Evolutionary conservation across 371 early-diverging fungal species (phyloP).

Genomic region (Sanchytrium tribonematis): DNA sequence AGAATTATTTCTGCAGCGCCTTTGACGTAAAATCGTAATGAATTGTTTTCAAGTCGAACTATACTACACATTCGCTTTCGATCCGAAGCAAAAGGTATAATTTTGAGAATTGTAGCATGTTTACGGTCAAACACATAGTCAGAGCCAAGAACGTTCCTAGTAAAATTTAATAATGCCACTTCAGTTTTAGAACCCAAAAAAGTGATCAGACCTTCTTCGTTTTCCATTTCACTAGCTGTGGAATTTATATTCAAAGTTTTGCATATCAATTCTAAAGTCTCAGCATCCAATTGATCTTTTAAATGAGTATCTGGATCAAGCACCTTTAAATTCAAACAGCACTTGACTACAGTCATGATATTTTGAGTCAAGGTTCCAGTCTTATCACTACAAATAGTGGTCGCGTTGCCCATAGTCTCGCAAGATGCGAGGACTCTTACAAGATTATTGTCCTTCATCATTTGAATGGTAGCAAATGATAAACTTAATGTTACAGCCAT

Average conservation of each 20-base stretch:
- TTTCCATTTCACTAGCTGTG: slow-evolving; percentile 51
- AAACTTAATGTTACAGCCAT: slow-evolving; percentile 85
- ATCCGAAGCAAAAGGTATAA: slow-evolving; percentile 40
- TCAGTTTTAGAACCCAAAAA: slow-evolving; percentile 67
- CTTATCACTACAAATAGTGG: slow-evolving; percentile 5
- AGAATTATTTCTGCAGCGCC: slow-evolving; percentile 65
- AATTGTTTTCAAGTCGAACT: slow-evolving; percentile 2
- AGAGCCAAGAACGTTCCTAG: slow-evolving; percentile 11
- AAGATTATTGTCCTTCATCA: slow-evolving; percentile 5
- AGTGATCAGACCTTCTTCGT: slow-evolving; percentile 23
- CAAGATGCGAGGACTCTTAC: slow-evolving; percentile 5
- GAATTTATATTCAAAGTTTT: slow-evolving; percentile 31
- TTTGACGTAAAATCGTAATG: slow-evolving; percentile 28
- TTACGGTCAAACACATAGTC: background rate
- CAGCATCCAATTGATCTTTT: background rate
- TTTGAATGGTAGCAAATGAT: slow-evolving; percentile 54
- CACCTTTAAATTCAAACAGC: background rate
- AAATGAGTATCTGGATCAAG: too few relatives aligned
- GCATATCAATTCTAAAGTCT: background rate
- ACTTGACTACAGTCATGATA: slow-evolving; percentile 3
- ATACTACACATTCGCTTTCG: slow-evolving; percentile 46
- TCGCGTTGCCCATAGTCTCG: slow-evolving; percentile 7
- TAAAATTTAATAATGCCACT: slow-evolving; percentile 37
- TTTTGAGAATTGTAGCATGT: background rate
- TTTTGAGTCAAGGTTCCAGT: slow-evolving; percentile 7